Base-by-base conservation (phyloP, 1,284 basidiomycete genomes). In the Stygiomarasmius scandens region DNA sequence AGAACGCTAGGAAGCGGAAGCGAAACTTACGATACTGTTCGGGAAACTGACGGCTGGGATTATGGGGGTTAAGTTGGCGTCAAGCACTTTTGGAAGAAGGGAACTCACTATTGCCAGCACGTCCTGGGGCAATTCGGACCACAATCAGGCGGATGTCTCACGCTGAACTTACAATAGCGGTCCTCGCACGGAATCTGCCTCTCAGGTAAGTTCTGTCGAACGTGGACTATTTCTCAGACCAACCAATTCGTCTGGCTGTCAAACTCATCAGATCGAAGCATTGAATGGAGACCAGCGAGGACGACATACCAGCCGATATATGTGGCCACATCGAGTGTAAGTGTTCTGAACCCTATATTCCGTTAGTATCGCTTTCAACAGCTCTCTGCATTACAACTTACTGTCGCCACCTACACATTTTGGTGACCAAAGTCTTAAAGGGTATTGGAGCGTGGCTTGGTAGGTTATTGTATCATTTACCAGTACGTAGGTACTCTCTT, bases 401-500 rank as follows among this genome's bases (percentile, higher is more conserved):
- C 84, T 84, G 82, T 71, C 82, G 78, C 76, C 76, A 82, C 66
- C 75, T 79, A 70, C 85, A 87, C 85, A 87, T 87, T 56, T 41
- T 61, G 60, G 58, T 56, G 58, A 59, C 47, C 56, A 61, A 61
- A 58, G 53, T 61, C 49, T 50, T 41, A 41, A 9, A 19, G 38
- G 38, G 38, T 41, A 32, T 32, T 12, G 11, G 38, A 41, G 38
- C 38, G 38, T n/a, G 38, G 38, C 12, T 41, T 41, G 55, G 61
- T 59, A 62, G 60, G 58, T 58, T 59, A 57, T 55, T 44, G 52
- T 54, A 56, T 51, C 59, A 61, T 47, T 52, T 54, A 58, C 51
- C 64, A 59, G 61, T 60, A 53, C 24, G 49, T 38, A 41, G 52
- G 45, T 52, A 41, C 54, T 60, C 44, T 56, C 50, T 61, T 68